A percentile compares a stretch with the other conserved stretches of the same genome.
phyloP scores from a whole-genome alignment of 169 alveolate genomes.

The Plasmodium inui region DNA sequence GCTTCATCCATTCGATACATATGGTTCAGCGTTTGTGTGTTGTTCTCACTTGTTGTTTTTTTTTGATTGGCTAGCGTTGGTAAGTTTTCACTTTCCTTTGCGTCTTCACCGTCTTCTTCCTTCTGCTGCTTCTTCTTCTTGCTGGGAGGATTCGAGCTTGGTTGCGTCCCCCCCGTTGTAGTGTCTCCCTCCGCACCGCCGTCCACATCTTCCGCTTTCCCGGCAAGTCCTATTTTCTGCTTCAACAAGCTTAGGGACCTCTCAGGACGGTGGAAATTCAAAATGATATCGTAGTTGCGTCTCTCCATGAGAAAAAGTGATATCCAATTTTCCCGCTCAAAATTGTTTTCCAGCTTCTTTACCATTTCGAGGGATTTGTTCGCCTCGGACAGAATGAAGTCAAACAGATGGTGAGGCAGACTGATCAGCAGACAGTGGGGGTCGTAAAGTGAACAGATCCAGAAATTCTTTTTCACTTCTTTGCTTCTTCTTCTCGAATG shows the following conservation, averaged over 20 bases:
- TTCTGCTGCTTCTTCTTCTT: neutral
- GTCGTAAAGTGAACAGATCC: conserved; percentile 51
- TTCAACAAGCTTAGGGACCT: neutral
- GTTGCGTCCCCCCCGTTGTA: neutral
- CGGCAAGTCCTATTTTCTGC: neutral
- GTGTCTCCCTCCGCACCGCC: neutral
- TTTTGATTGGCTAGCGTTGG: neutral
- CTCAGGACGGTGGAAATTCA: conserved; percentile 2
- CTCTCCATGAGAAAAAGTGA: conserved; percentile 17
- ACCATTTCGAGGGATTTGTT: neutral
- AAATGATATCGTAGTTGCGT: conserved; percentile 17
- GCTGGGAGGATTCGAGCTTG: neutral
- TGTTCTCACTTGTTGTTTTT: neutral
- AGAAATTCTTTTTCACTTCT: conserved; percentile 17
- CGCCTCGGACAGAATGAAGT: conserved; percentile 10
- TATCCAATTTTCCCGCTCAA: conserved; percentile 39
- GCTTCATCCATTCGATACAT: conserved; percentile 16
- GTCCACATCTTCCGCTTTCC: neutral
- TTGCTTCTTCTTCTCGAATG: conserved; percentile 9
- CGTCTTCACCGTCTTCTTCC: neutral
- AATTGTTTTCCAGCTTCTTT: neutral
- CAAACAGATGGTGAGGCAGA: conserved; percentile 13
- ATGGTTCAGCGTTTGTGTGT: neutral
- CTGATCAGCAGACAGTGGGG: conserved; percentile 28
- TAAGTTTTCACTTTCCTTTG: neutral